Conservation (phyloP, 2,329 filamentous ascomycete species). For the Xylariaceae sp. region DNA sequence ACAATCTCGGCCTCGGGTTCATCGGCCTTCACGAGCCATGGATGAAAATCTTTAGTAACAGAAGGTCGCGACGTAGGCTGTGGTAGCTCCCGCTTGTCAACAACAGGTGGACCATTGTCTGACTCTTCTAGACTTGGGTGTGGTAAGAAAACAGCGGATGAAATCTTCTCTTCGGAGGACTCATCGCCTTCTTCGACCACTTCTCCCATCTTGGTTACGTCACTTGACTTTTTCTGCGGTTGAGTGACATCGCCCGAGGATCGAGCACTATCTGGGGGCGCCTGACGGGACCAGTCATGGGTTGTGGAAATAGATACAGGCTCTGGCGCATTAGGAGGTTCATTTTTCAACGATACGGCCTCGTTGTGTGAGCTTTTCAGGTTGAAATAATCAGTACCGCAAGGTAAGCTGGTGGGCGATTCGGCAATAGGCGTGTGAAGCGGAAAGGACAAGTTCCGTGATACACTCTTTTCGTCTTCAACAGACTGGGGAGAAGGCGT, state of each 20-base stretch:
- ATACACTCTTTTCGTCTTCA: constrained; percentile 19
- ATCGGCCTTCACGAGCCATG: constrained; percentile 57
- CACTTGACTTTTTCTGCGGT: constrained; percentile 33
- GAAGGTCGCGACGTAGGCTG: constrained; percentile 27
- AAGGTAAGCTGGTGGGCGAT: constrained; percentile 6
- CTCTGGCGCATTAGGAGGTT: neutral
- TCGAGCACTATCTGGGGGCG: constrained; percentile 5
- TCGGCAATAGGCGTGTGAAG: constrained; percentile 9
- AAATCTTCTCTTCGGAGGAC: constrained; percentile 79
- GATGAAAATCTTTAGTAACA: constrained; percentile 35
- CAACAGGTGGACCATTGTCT: constrained; percentile 24
- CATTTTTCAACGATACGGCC: neutral
- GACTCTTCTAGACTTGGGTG: constrained; percentile 56
- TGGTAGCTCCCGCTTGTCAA: constrained; percentile 20
- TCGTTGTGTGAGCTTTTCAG: constrained; percentile 5
- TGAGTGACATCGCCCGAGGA: constrained; percentile 11
- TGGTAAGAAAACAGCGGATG: constrained; percentile 78
- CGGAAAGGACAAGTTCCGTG: constrained; percentile 17
- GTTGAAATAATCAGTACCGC: constrained; percentile 22
- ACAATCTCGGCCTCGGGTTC: constrained; percentile 38
- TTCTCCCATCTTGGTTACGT: constrained; percentile 34
- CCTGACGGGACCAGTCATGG: neutral
- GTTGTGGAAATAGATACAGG: neutral
- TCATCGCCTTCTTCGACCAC: constrained; percentile 48
- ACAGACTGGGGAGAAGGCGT: constrained; percentile 18